These are phyloP conservation scores for Kwoniella newhampshirensis DNA, from an alignment of 768 basidiomycete species.

Conservation along the genomic window DNA sequence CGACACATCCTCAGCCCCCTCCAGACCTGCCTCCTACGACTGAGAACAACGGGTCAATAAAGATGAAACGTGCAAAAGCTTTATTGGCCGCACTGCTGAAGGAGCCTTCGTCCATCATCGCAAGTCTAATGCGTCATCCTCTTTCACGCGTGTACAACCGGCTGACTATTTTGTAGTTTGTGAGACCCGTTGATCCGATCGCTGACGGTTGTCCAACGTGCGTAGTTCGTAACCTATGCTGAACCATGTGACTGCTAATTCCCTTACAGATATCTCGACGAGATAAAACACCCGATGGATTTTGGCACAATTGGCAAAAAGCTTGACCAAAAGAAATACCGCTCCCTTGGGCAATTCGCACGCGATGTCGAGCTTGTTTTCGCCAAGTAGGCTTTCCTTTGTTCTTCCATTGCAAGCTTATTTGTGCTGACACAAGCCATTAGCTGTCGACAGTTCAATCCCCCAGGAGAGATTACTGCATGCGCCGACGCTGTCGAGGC, in stretches of 20 bases:
- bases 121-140: constrained; percentile 8
- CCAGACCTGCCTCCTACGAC: constrained; percentile 26
- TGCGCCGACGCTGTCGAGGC: constrained; percentile 74
- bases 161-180: constrained; percentile 57
- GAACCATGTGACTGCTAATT: not conserved
- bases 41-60: constrained; percentile 28
- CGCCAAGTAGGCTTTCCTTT: constrained; percentile 58
- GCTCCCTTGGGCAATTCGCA: constrained; percentile 76
- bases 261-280: constrained; percentile 73
- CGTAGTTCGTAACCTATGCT: constrained; percentile 49
- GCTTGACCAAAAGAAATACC: constrained; percentile 67
- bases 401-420: not conserved
- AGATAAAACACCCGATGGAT: constrained; percentile 92
- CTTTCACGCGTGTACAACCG: not conserved
- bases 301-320: constrained; percentile 75
- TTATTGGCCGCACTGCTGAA: constrained; percentile 29
- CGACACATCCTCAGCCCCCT: constrained; percentile 13
- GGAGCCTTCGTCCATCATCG: constrained; percentile 25
- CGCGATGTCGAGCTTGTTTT: constrained; percentile 80
- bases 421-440: not conserved
- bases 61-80: constrained; percentile 33
- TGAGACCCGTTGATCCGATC: constrained; percentile 77
- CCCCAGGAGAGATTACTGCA: constrained; percentile 67
- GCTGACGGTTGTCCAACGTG: constrained; percentile 87
- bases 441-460: constrained; percentile 84